A percentile compares a stretch with the other conserved stretches of the same genome.
These are phyloP conservation scores for Blumeriella jaapii DNA, from an alignment of 2,329 filamentous ascomycete species.

Conservation along the genomic window DNA sequence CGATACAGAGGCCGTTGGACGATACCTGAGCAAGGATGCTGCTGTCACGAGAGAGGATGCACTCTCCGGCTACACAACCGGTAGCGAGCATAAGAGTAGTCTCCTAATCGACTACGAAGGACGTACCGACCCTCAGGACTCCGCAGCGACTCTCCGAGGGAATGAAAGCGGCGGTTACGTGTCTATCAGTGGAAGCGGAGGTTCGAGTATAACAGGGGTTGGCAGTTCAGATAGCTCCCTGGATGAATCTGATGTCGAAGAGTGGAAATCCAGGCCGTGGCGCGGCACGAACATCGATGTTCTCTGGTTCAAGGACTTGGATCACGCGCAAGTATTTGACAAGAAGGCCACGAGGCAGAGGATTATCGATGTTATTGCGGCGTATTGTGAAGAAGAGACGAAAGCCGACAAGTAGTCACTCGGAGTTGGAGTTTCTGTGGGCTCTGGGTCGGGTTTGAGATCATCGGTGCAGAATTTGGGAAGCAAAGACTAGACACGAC, in stretches of 20 bases:
- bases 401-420: background rate
- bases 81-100: conserved; percentile 2
- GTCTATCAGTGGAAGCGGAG: too few species aligned
- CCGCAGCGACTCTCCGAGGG: conserved; percentile 4
- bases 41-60: conserved; percentile 8
- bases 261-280: conserved; percentile 25
- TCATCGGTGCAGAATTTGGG: too few species aligned
- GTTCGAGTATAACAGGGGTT: conserved; percentile 4
- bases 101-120: conserved; percentile 16
- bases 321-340: conserved; percentile 46
- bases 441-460: too few species aligned
- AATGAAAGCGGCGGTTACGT: conserved; percentile 22
- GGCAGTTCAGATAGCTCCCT: conserved; percentile 16
- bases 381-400: conserved; percentile 22
- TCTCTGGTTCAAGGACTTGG: conserved; percentile 42
- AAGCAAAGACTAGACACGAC: too few species aligned
- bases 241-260: conserved; percentile 15
- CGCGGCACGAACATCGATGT: conserved; percentile 32
- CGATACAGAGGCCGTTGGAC: conserved; percentile 39
- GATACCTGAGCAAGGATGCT: conserved; percentile 33
- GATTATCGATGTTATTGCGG: conserved; percentile 26
- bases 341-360: conserved; percentile 24
- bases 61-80: conserved; percentile 4
- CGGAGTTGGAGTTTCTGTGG: too few species aligned
- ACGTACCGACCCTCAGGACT: conserved; percentile 1